A percentile compares a stretch with the other conserved stretches of the same genome.
phyloP scores from a whole-genome alignment of 306 rosid genomes.

The Casuarina cunninghamiana region DNA sequence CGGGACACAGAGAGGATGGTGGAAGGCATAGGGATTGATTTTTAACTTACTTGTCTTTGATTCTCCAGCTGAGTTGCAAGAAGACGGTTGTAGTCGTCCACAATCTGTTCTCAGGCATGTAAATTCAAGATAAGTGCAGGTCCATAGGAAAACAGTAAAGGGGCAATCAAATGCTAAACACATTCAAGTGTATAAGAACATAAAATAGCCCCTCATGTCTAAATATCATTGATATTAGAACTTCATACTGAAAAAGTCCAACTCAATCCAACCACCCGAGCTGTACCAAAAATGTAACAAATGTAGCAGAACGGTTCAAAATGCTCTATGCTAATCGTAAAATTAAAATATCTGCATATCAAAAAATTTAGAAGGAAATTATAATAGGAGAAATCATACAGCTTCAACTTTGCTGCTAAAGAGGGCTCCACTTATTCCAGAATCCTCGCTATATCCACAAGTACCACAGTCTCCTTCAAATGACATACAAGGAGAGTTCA shows the following conservation, averaged over 20 bases:
- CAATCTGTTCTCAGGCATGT: slow-evolving; percentile 61
- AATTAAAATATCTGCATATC: slow-evolving; percentile 1
- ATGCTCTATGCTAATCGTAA: slow-evolving; percentile 5
- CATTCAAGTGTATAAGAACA: slow-evolving; percentile 2
- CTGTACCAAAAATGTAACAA: slow-evolving; percentile 4
- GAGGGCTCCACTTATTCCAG: slow-evolving; percentile 75
- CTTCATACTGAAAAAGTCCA: slow-evolving; percentile 4
- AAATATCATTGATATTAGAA: not conserved
- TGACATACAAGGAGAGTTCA: slow-evolving; percentile 49
- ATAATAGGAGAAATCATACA: slow-evolving; percentile 44
- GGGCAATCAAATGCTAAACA: not conserved
- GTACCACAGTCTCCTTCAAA: slow-evolving; percentile 69
- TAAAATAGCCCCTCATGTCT: not conserved
- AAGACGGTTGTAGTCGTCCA: slow-evolving; percentile 85
- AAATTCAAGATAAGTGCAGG: slow-evolving; percentile 26
- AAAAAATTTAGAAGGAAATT: slow-evolving; percentile 4
- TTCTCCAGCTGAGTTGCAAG: slow-evolving; percentile 86
- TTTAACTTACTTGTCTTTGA: slow-evolving; percentile 78
- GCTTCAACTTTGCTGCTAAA: slow-evolving; percentile 88
- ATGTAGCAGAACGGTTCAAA: slow-evolving; percentile 15
- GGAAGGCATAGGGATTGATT: not conserved
- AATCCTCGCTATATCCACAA: slow-evolving; percentile 66
- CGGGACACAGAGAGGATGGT: not conserved
- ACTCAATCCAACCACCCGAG: slow-evolving; percentile 9
- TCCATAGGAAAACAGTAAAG: slow-evolving; percentile 9